Evolutionary conservation across 371 early-diverging fungal species (phyloP).

Genomic region (Mortierella polycephala): DNA sequence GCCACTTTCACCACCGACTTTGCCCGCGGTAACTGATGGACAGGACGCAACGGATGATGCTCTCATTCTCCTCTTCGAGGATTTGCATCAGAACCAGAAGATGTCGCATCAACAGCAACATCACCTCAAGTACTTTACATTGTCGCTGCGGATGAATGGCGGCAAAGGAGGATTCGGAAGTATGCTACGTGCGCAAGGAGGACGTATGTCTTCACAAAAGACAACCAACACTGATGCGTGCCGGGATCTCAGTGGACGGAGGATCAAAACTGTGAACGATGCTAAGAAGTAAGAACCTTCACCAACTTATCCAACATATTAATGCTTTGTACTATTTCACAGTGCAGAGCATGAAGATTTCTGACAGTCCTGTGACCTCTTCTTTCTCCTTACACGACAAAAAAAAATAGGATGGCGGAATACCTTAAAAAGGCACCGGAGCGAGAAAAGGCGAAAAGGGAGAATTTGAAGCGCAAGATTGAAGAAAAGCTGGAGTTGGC

Average conservation of each 20-base stretch:
- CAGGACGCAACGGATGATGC: conserved; percentile 34
- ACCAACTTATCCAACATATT: neutral
- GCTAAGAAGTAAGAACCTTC: conserved; percentile 78
- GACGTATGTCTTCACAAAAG: conserved; percentile 89
- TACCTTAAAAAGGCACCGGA: conserved; percentile 79
- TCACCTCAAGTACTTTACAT: conserved; percentile 39
- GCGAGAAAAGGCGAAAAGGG: conserved; percentile 72
- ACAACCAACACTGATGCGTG: conserved; percentile 94
- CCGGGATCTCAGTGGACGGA: conserved; percentile 91
- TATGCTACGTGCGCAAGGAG: conserved; percentile 95
- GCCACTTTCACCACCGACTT: conserved; percentile 18
- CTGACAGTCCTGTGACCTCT: neutral
- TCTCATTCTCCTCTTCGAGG: conserved; percentile 31
- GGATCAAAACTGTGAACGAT: conserved; percentile 90
- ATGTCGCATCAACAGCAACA: conserved; percentile 15
- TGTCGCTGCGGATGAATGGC: conserved; percentile 66
- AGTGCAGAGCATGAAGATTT: no score
- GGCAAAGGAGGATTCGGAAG: conserved; percentile 98
- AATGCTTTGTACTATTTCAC: neutral
- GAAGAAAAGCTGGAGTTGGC: conserved; percentile 77
- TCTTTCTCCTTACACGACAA: neutral
- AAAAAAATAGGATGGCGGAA: conserved; percentile 74
- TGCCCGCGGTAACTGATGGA: neutral
- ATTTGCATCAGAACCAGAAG: neutral
- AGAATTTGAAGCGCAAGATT: conserved; percentile 83